Base-by-base conservation (phyloP, 2,329 filamentous ascomycete species). In the Diaporthe sp. region DNA sequence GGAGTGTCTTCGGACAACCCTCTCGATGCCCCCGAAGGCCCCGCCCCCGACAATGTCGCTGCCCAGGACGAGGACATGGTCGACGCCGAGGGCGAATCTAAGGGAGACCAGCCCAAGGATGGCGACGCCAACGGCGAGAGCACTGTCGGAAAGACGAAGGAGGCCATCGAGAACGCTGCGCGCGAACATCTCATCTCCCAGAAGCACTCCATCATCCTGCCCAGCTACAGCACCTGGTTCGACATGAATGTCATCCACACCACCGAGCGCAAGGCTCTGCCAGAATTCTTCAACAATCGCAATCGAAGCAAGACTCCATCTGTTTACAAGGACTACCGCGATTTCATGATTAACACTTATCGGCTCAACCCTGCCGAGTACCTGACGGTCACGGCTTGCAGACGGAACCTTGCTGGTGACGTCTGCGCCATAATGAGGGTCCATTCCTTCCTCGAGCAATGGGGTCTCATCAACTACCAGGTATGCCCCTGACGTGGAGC, bases 271-370 rank as follows among this genome's bases (percentile, higher is more conserved):
- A 99, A 98, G 85, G 95, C 95, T 10, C 90, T 99, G 79, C 95
- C 96, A 28, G 97, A 99, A 84, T 99, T 98, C 86, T 99, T 99
- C 91, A 99, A 99, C 87, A 96, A 92, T 84, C 92, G 97, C 76
- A 99, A 99, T 86, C 94, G 97, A 81, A 98, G 97, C 92, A 99
- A 99, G 87, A 99, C 97, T 0, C 94, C 95, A 1, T 93, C 95
- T 67, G 95, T 98, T 31, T 99, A 99, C 88, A 98, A 98, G 86
- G 97, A 99, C 83, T 99, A 99, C 85, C 93, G 97, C 80, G 97
- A 99, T 83, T 99, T 99, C 83, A 99, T 99, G 97, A 95, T 99
- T 87, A 99, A 99, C 87, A 98, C 97, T 20, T 99, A 99, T 85
- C 93, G 97, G 51, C 88, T 99, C 74, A 99, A 98, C 83, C 97